Percentiles rank a stretch among this genome's conserved stretches.
Conservation (phyloP, 345 rosid genomes). For the Corchorus olitorius region DNA sequence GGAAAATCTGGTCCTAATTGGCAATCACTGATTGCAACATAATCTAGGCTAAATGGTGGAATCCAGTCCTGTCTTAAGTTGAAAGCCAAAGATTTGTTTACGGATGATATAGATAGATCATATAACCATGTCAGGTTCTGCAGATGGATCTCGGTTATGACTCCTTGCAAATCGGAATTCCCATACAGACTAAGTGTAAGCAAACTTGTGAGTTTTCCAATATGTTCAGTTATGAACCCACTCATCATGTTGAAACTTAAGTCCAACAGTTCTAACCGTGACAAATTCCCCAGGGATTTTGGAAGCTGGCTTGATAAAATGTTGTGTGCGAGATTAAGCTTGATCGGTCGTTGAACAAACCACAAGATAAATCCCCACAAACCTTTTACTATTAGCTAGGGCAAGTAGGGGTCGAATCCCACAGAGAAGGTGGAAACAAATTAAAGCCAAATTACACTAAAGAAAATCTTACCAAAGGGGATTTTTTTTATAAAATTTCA, state of each 20-base stretch:
- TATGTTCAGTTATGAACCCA: conserved; percentile 30
- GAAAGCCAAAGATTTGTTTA: conserved; percentile 29
- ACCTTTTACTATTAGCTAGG: too few species aligned
- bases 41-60: conserved; percentile 32
- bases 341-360: too few species aligned
- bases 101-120: not conserved
- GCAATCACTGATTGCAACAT: conserved; percentile 25
- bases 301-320: conserved; percentile 28
- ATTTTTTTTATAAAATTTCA: too few species aligned
- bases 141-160: conserved; percentile 34
- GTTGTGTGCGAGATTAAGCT: not conserved
- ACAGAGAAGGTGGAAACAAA: too few species aligned
- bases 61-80: conserved; percentile 34
- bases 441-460: too few species aligned
- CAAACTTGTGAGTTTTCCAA: conserved; percentile 31
- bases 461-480: too few species aligned
- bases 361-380: too few species aligned
- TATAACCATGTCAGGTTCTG: conserved; percentile 21
- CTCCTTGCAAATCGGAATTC: conserved; percentile 24
- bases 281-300: conserved; percentile 27
- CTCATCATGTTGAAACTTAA: conserved; percentile 25
- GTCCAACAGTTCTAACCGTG: conserved; percentile 14
- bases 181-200: conserved; percentile 14
- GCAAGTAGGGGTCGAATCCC: too few species aligned
- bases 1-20: conserved; percentile 37